Evolutionary conservation across 352 stramenopile genomes (phyloP).

Genomic region (Phytophthora pisi): DNA sequence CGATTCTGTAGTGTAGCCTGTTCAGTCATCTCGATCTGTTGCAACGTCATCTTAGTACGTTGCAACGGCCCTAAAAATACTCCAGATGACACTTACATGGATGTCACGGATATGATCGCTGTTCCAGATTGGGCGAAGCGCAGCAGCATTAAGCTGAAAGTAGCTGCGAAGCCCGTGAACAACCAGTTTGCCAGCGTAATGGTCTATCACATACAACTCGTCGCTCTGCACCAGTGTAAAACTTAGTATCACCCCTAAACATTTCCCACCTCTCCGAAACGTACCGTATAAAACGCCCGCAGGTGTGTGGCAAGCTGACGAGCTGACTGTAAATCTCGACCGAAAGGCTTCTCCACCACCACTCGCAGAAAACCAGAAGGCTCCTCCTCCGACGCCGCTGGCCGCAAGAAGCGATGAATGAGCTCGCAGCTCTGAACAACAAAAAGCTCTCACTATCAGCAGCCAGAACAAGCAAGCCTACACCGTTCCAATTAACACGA

Average conservation of each 20-base stretch:
- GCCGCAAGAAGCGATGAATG: slow-evolving; percentile 42
- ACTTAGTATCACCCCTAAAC: not conserved
- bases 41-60: not conserved
- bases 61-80: not conserved
- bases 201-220: slow-evolving; percentile 87
- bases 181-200: slow-evolving; percentile 84
- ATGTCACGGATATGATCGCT: slow-evolving; percentile 29
- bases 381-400: not conserved
- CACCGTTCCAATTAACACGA: not conserved
- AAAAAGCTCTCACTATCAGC: slow-evolving; percentile 3
- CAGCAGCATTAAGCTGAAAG: slow-evolving; percentile 49
- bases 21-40: slow-evolving; percentile 73
- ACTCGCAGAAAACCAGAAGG: slow-evolving; percentile 56
- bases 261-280: not conserved
- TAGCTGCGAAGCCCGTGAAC: slow-evolving; percentile 63
- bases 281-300: slow-evolving; percentile 42
- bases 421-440: slow-evolving; percentile 35
- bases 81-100: slow-evolving; percentile 11
- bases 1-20: slow-evolving; percentile 63
- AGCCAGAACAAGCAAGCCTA: not conserved
- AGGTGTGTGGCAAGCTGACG: slow-evolving; percentile 47
- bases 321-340: slow-evolving; percentile 59
- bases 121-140: slow-evolving; percentile 42
- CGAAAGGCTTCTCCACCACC: slow-evolving; percentile 86
- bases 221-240: slow-evolving; percentile 37